phyloP scores from a whole-genome alignment of 2,329 filamentous ascomycete genomes.

The Aotearoamyces nothofagi region DNA sequence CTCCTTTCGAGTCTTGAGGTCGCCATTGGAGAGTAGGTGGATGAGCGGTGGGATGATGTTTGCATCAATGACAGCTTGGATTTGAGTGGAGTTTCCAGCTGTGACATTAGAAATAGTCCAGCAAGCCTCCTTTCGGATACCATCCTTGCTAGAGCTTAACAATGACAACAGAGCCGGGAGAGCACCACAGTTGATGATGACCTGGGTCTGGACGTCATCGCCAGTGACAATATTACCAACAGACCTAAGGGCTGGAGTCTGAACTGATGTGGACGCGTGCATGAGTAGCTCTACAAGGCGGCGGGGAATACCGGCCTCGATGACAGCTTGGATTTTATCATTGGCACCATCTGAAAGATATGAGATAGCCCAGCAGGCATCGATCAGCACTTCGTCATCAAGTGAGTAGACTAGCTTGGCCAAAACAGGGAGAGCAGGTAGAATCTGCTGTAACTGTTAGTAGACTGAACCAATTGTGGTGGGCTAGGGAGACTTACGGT shows the following conservation, averaged over 20 bases:
- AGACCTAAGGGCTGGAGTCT: constrained; percentile 91
- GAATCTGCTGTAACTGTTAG: constrained; percentile 46
- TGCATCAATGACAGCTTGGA: constrained; percentile 90
- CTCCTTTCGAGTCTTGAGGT: constrained; percentile 98
- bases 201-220: constrained; percentile 96
- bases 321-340: constrained; percentile 98
- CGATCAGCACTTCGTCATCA: constrained; percentile 95
- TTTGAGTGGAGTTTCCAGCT: constrained; percentile 93
- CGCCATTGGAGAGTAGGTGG: constrained; percentile 87
- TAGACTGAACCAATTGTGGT: constrained; percentile 8
- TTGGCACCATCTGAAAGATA: constrained; percentile 97
- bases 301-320: constrained; percentile 93
- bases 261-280: constrained; percentile 95
- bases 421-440: constrained; percentile 84
- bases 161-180: constrained; percentile 85
- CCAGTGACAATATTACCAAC: constrained; percentile 98
- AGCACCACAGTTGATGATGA: constrained; percentile 97
- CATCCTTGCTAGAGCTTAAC: constrained; percentile 93
- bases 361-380: constrained; percentile 98
- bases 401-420: constrained; percentile 97
- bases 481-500: constrained; percentile 48
- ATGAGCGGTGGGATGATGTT: constrained; percentile 95
- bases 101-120: constrained; percentile 99
- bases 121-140: constrained; percentile 97
- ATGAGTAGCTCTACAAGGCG: constrained; percentile 93